A percentile compares a stretch with the other conserved stretches of the same genome.
Evolutionary conservation across 2,329 filamentous ascomycete species (phyloP).

Genomic region (Ophiostoma pallidulum): DNA sequence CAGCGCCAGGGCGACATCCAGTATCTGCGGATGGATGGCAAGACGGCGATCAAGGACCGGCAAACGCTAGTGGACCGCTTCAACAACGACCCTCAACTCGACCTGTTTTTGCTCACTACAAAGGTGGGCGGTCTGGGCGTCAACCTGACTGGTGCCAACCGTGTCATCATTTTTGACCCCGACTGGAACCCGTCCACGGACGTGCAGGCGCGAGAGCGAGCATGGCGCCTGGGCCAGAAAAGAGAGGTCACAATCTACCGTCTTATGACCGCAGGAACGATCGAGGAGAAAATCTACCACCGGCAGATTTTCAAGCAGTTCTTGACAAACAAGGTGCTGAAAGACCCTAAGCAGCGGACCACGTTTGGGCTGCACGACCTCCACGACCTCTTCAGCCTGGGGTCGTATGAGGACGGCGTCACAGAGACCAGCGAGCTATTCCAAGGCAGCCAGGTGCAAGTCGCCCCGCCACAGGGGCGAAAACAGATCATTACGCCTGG

Average conservation of each 20-base stretch:
- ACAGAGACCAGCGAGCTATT: slow-evolving; percentile 84
- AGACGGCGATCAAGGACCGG: slow-evolving; percentile 78
- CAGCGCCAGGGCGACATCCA: slow-evolving; percentile 56
- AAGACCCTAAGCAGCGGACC: slow-evolving; percentile 86
- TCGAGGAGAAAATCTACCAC: slow-evolving; percentile 98
- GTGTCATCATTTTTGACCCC: slow-evolving; percentile 96
- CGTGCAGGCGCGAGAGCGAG: slow-evolving; percentile 85
- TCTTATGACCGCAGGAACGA: slow-evolving; percentile 95
- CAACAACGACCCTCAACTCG: slow-evolving; percentile 68
- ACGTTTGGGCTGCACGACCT: slow-evolving; percentile 84
- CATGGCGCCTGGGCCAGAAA: slow-evolving; percentile 93
- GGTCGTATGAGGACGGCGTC: slow-evolving; percentile 54
- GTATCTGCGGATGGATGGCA: slow-evolving; percentile 87
- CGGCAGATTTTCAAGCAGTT: slow-evolving; percentile 99
- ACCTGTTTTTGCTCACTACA: slow-evolving; percentile 89
- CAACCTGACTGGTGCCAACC: slow-evolving; percentile 87
- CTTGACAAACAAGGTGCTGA: slow-evolving; percentile 89
- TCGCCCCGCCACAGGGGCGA: slow-evolving; percentile 23
- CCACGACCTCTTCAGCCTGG: slow-evolving; percentile 82
- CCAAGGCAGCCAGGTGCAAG: slow-evolving; percentile 71
- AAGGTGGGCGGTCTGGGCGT: slow-evolving; percentile 91
- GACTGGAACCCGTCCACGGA: slow-evolving; percentile 99
- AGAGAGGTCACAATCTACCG: slow-evolving; percentile 92
- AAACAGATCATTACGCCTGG: slow-evolving; percentile 23
- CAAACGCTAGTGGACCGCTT: slow-evolving; percentile 88